Percentiles rank a stretch among this genome's conserved stretches.
phyloP scores from a whole-genome alignment of 2,329 filamentous ascomycete genomes.

The Metarhizium sp. region DNA sequence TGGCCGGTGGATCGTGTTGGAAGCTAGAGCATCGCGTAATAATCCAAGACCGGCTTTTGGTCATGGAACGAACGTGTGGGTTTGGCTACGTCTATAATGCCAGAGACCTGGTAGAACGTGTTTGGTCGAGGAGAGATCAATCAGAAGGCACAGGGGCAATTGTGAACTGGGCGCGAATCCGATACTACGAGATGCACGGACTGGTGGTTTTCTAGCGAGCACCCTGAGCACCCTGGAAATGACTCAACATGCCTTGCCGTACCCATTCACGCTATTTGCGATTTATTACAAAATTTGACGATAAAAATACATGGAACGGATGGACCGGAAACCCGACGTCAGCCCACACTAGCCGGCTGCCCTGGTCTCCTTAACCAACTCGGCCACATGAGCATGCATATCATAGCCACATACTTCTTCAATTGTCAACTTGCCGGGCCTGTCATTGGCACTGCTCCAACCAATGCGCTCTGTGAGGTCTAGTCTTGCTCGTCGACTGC shows the following conservation, averaged over 20 bases:
- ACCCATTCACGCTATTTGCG: not conserved
- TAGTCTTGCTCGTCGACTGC: slow-evolving; percentile 39
- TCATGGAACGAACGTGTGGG: slow-evolving; percentile 33
- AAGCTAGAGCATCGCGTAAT: slow-evolving; percentile 26
- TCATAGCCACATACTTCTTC: slow-evolving; percentile 53
- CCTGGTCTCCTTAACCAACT: slow-evolving; percentile 4
- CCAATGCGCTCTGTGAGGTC: slow-evolving; percentile 37
- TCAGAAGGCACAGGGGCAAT: slow-evolving; percentile 15
- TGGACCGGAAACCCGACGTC: not conserved
- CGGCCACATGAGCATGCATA: slow-evolving; percentile 15
- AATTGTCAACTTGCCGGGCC: slow-evolving; percentile 49
- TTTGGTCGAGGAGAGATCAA: slow-evolving; percentile 25
- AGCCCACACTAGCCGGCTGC: not conserved
- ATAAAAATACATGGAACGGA: not conserved
- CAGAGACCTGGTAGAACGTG: slow-evolving; percentile 27
- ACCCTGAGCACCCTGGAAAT: not conserved
- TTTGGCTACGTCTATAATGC: slow-evolving; percentile 33
- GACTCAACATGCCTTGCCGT: not conserved
- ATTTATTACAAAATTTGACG: not conserved
- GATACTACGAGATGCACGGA: slow-evolving; percentile 26
- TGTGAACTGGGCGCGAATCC: slow-evolving; percentile 25
- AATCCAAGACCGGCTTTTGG: slow-evolving; percentile 29
- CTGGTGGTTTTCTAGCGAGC: slow-evolving; percentile 21
- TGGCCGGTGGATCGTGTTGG: slow-evolving; percentile 29
- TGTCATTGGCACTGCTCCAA: slow-evolving; percentile 29